Evolutionary conservation across 2,329 filamentous ascomycete species (phyloP).

Genomic region (Chrysoporthe puriensis): DNA sequence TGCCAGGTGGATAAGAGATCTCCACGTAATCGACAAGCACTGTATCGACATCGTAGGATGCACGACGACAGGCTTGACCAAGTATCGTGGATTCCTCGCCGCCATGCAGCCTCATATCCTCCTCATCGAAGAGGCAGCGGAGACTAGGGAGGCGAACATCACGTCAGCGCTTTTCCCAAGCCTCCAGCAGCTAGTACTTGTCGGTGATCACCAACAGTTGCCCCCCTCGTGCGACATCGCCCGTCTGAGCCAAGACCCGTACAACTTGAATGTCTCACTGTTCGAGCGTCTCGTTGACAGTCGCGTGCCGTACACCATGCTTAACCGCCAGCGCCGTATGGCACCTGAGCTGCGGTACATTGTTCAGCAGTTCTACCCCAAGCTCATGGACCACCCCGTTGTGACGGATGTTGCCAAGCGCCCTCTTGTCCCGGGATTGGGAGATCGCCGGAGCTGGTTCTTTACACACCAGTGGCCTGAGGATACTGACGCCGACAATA

Average conservation of each 20-base stretch:
- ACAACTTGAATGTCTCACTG: conserved; percentile 72
- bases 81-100: conserved; percentile 73
- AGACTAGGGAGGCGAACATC: conserved; percentile 69
- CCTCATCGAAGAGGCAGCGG: conserved; percentile 80
- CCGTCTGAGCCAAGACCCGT: conserved; percentile 63
- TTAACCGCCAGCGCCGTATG: conserved; percentile 70
- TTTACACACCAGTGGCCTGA: conserved; percentile 64
- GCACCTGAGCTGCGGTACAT: conserved; percentile 49
- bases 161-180: conserved; percentile 54
- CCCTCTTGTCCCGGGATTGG: conserved; percentile 52
- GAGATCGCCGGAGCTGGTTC: conserved; percentile 42
- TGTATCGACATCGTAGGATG: conserved; percentile 60
- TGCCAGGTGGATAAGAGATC: conserved; percentile 62
- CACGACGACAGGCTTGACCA: conserved; percentile 81
- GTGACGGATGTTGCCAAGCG: conserved; percentile 41
- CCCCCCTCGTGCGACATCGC: conserved; percentile 68
- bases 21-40: conserved; percentile 43
- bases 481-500: conserved; percentile 62
- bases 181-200: conserved; percentile 57
- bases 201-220: conserved; percentile 83
- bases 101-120: conserved; percentile 69
- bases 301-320: conserved; percentile 62
- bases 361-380: conserved; percentile 52
- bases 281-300: conserved; percentile 79
- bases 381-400: conserved; percentile 48